Evolutionary conservation across 805 yeast species (phyloP), one percentile per base, ranked within the genome.

Genomic region (Wickerhamiella sergipiensis): DNA sequence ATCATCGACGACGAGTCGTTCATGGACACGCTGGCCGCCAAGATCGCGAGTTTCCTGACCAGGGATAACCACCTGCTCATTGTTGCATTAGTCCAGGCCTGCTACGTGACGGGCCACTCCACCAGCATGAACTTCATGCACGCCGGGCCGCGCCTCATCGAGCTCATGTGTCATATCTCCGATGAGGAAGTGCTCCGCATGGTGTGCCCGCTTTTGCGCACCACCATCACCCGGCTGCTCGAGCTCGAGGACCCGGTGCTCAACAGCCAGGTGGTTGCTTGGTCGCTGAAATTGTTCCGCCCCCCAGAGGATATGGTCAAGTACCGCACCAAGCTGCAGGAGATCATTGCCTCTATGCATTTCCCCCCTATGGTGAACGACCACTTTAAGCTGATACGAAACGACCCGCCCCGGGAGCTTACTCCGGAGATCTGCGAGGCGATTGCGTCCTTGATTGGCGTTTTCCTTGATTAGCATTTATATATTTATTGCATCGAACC

Each of bases 121-220:
- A 18, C 47, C 12, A 43, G 47, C 15, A 49, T 49, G 51, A 43
- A 22, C 47, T 49, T 49, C 31, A 29, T 44, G 44, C 23, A 22
- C n/a, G 29, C 47, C 22, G 51, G 51, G 6, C 51, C 51, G 24
- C 51, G 51, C 9, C 47, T 49, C 24, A 18, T 49, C 26, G 43
- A 44, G 26, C 31, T 49, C 17, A 31, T 54, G 19, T 18, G 21
- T 6, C 36, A 22, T 12, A 24, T 54, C 12, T 4, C 40, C 21
- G 50, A 48, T 48, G 48, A 53, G 8, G 36, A 45, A 1, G 47
- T 46, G 12, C 49, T 53, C 7, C 40, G 31, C 29, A 17, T 49
- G 21, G 43, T 54, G 15, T 49, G 52, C 13, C 57, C 55, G 17
- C 48, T 54, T 10, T 49, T 54, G 10, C 24, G 50, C 19, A 45